Base-by-base conservation (phyloP, 2,329 filamentous ascomycete species). In the Diaporthe helianthi region DNA sequence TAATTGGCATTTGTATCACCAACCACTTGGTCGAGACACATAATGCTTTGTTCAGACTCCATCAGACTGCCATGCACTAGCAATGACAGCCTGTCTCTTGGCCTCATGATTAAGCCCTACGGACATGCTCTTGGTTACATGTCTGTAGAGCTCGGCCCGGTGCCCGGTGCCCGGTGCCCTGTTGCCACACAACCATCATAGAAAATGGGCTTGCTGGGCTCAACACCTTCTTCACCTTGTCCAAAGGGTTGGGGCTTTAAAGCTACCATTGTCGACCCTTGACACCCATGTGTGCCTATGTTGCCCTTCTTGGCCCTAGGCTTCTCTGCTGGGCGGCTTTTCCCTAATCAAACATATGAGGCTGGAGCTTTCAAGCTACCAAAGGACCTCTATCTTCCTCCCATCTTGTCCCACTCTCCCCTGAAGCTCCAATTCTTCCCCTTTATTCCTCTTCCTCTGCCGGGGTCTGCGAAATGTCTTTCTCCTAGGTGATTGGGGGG, bases 291-390 rank as follows among this genome's bases (percentile, higher is more conserved):
- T 13, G n/a, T 24, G 53, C 53, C 53, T 76, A 9, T 31, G 26
- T 17, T 72, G 73, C 74, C 73, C 73, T 70, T 74, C 74, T 71
- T 73, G 74, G 71, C 76, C 73, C 69, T 71, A 65, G 72, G 73
- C 67, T 75, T 70, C 72, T 69, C 70, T 60, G 49, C 63, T 60
- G 51, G 33, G 55, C 55, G 68, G 67, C 24, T 49, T 64, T 60
- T 47, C 44, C 53, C 54, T 67, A 47, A 61, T 69, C 67, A 61
- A 67, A 78, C 74, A 75, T 77, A 17, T 29, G 78, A 85, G 85
- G 84, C 85, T 87, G 86, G 86, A 87, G 86, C 86, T 88, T 87
- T 88, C 81, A 88, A 88, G 86, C 86, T 85, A 88, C 85, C 86
- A 87, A 83, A 83, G 80, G 83, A 78, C 85, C 84, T 84, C 76